Evolutionary conservation across 2,329 filamentous ascomycete genomes (phyloP).

Genomic region (Aspergillus sp.): DNA sequence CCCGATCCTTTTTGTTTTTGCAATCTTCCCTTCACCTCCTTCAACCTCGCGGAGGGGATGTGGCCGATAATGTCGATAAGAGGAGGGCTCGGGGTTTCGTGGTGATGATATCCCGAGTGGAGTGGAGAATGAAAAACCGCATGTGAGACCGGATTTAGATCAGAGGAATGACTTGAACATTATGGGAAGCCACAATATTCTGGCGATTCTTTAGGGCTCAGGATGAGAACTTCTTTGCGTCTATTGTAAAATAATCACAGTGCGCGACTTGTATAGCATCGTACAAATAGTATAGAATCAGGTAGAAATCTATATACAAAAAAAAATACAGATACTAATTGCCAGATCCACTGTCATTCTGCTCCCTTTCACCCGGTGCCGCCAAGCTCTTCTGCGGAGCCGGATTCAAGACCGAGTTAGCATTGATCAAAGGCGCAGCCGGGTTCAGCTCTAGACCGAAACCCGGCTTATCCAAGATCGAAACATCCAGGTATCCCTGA

Average conservation of each 20-base stretch:
- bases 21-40: neutral
- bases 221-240: no score
- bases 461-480: conserved; percentile 76
- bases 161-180: no score
- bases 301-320: no score
- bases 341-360: neutral
- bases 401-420: conserved; percentile 63
- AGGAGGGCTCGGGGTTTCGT: conserved; percentile 20
- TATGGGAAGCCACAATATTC: no score
- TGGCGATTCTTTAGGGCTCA: no score
- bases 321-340: no score
- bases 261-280: no score
- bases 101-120: conserved; percentile 24
- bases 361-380: conserved; percentile 21
- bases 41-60: conserved; percentile 4
- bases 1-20: neutral
- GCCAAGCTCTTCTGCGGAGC: conserved; percentile 44
- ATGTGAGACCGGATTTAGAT: no score
- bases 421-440: conserved; percentile 68
- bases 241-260: no score
- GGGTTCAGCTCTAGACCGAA: conserved; percentile 86
- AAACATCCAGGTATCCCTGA: conserved; percentile 71
- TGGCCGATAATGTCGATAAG: conserved; percentile 12
- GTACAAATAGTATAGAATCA: no score
- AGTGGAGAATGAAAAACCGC: no score